Conservation (phyloP, 805 yeast species). For the Pichia insulana region DNA sequence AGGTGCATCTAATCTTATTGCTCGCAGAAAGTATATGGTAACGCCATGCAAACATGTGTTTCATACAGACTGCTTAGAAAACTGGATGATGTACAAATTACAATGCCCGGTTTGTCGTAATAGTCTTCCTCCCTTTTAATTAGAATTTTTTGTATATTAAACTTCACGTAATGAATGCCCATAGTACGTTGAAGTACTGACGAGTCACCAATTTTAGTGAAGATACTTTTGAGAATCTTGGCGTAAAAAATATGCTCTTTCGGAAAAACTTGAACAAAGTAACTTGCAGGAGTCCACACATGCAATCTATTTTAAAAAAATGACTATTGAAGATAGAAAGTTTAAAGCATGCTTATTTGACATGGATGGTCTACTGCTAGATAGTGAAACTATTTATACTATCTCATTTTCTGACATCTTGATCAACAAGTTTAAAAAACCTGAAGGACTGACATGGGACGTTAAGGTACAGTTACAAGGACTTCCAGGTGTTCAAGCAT, state of each 20-base stretch:
- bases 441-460: constrained; percentile 82
- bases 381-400: constrained; percentile 90
- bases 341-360: constrained; percentile 36
- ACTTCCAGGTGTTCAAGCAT: constrained; percentile 74
- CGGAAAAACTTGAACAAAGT: too few species aligned
- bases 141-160: too few species aligned
- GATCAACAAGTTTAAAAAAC: constrained; percentile 42
- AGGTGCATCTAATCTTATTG: constrained; percentile 19
- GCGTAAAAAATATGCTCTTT: too few species aligned
- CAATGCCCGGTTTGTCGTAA: constrained; percentile 93
- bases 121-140: constrained; percentile 70
- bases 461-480: constrained; percentile 85
- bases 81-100: constrained; percentile 87
- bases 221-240: too few species aligned
- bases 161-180: too few species aligned
- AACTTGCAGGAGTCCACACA: too few species aligned
- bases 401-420: constrained; percentile 61
- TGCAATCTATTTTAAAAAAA: too few species aligned
- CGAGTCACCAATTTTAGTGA: too few species aligned
- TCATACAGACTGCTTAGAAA: constrained; percentile 81
- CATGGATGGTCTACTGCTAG: constrained; percentile 92
- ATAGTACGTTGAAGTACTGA: too few species aligned
- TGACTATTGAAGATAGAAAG: constrained; percentile 5
- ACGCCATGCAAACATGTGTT: constrained; percentile 90
- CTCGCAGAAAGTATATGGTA: constrained; percentile 54